Evolutionary conservation across 2,329 filamentous ascomycete genomes (phyloP), one percentile per base, ranked within the genome.

Genomic region (Xylariaceae sp.): DNA sequence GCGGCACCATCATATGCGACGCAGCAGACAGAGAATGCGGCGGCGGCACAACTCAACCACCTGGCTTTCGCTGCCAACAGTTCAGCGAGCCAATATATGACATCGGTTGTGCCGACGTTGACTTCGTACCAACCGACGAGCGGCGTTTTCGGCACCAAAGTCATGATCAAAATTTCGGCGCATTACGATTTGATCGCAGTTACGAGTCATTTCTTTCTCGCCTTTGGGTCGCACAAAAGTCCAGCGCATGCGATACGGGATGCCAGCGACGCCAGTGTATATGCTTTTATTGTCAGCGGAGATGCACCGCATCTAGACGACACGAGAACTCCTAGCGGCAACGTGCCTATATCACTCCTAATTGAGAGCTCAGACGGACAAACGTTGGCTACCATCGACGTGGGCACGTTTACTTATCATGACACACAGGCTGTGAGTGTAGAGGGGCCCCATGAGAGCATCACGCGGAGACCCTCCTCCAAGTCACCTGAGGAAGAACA

Each of bases 171-270:
- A 70, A 83, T 96, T 26, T 86, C 87, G 49, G 88, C 89, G 39
- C 82, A 87, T 58, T 91, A 90, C 76, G 89, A 96, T 69, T 76
- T 96, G 58, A 75, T 81, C 61, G 70, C 75, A 55, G 83, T 87
- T 73, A 82, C 80, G 28, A 81, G 80, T 56, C 82, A 80, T 47
- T 87, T 91, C 67, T 87, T 78, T 62, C 75, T 96, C 52, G 83
- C 87, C 43, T 96, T 96, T 74, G 92, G 91, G n/a, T 81, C 83
- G n/a, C 85, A 89, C 67, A 87, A 87, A 72, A 89, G 87, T 73
- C 80, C 85, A 52, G 87, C 87, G 56, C 82, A 87, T 53, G 79
- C 92, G 21, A 81, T 84, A 41, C 87, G 88, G 70, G 76, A 77
- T 71, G 80, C 75, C 65, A 84, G 79, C 75, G 83, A 87, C 60